Evolutionary conservation across 441 rosid genomes (phyloP).

Genomic region (Eruca vesicaria): DNA sequence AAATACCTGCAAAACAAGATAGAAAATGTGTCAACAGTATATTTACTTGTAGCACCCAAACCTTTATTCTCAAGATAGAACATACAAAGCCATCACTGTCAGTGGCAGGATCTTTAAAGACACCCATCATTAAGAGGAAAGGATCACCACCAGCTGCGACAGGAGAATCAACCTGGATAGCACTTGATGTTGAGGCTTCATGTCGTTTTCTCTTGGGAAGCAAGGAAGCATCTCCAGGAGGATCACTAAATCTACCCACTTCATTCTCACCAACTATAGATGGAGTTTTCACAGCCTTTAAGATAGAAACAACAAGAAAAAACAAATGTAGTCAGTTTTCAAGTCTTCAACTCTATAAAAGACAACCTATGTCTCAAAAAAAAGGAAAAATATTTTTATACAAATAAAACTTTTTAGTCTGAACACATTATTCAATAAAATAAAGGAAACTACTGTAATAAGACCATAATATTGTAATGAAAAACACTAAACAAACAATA

Average conservation of each 20-base stretch:
- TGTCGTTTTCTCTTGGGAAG: conserved; percentile 47
- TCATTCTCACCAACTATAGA: conserved; percentile 57
- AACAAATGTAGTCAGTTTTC: conserved; percentile 36
- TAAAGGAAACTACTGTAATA: not conserved
- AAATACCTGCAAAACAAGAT: conserved; percentile 53
- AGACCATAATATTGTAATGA: not conserved
- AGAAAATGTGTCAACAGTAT: conserved; percentile 2
- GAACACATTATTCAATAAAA: not conserved
- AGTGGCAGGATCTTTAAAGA: conserved; percentile 82
- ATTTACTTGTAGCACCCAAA: not conserved
- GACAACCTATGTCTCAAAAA: not conserved
- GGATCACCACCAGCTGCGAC: conserved; percentile 62
- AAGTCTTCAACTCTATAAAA: conserved; percentile 21
- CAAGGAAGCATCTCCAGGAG: conserved; percentile 89
- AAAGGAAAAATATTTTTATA: not conserved
- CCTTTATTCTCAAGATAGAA: conserved; percentile 18
- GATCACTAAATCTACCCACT: conserved; percentile 79
- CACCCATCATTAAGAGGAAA: conserved; percentile 80
- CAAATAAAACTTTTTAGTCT: not conserved
- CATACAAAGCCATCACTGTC: conserved; percentile 93
- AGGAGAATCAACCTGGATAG: conserved; percentile 50
- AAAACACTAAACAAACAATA: not conserved
- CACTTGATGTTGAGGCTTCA: conserved; percentile 79
- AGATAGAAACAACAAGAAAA: conserved; percentile 19
- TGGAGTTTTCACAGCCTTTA: conserved; percentile 59